These are phyloP conservation scores for Tetramitus jugosus DNA, from an alignment of 208 protist genomes.

Conservation along the genomic window DNA sequence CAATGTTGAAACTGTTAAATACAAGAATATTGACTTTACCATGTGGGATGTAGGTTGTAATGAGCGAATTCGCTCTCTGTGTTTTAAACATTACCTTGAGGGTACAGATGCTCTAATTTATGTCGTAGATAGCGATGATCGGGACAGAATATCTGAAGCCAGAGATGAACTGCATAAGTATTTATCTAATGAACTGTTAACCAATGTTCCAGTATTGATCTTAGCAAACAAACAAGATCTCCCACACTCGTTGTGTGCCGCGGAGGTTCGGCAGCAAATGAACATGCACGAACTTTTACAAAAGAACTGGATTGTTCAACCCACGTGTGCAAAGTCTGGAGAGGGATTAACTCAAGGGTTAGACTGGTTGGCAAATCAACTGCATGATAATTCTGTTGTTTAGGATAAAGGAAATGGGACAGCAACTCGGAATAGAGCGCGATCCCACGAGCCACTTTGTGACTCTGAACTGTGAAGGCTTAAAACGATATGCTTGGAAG, in stretches of 20 bases:
- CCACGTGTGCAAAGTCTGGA: conserved; percentile 58
- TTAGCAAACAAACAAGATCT: conserved; percentile 65
- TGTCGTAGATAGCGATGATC: conserved; percentile 47
- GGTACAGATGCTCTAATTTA: conserved; percentile 56
- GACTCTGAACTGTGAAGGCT: no score
- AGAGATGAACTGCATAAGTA: conserved; percentile 44
- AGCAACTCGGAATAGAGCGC: no score
- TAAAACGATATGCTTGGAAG: no score
- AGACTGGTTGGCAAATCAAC: conserved; percentile 57
- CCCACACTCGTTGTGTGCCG: conserved; percentile 26
- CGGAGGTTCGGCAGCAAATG: conserved; percentile 32
- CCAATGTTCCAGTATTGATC: conserved; percentile 41
- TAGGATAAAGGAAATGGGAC: no score
- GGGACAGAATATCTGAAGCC: conserved; percentile 41
- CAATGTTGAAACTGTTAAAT: conserved; percentile 93
- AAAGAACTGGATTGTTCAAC: conserved; percentile 47
- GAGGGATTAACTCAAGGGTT: conserved; percentile 75
- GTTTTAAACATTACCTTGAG: conserved; percentile 72
- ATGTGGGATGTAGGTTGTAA: conserved; percentile 80
- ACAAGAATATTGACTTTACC: conserved; percentile 82
- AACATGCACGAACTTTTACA: conserved; percentile 27
- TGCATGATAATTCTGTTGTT: no score
- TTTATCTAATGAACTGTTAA: conserved; percentile 45
- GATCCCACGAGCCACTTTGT: no score
- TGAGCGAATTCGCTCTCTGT: conserved; percentile 67